These are phyloP conservation scores for Begonia peltatifolia DNA, from an alignment of 306 rosid species.

Conservation along the genomic window DNA sequence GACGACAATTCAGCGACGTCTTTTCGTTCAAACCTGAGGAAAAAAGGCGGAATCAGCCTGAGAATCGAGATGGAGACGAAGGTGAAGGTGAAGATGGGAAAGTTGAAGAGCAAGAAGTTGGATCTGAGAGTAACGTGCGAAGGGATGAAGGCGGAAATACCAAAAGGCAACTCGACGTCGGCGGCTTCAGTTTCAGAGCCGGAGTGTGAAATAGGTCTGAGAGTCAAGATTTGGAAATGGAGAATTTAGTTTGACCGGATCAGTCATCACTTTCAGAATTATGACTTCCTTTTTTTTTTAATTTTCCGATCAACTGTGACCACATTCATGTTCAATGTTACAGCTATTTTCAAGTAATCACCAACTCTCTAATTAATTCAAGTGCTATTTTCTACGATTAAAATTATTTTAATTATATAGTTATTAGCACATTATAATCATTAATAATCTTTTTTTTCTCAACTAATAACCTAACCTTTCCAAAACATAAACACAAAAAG, in stretches of 20 bases:
- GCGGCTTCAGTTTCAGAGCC: constrained; percentile 57
- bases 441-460: too few species aligned
- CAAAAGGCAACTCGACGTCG: constrained; percentile 73
- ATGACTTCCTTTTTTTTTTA: too few species aligned
- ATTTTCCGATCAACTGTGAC: too few species aligned
- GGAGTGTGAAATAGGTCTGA: constrained; percentile 82
- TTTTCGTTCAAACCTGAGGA: constrained; percentile 71
- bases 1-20: constrained; percentile 47
- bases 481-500: too few species aligned
- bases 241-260: constrained; percentile 10
- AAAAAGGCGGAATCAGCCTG: constrained; percentile 45
- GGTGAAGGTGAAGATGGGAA: constrained; percentile 68
- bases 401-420: too few species aligned
- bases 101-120: constrained; percentile 52
- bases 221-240: constrained; percentile 96
- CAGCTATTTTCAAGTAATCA: too few species aligned
- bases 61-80: constrained; percentile 66
- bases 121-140: constrained; percentile 73
- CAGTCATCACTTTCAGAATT: too few species aligned
- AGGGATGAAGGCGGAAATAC: constrained; percentile 45
- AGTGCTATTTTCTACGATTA: too few species aligned
- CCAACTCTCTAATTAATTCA: too few species aligned
- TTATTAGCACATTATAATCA: too few species aligned
- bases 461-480: too few species aligned
- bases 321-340: too few species aligned